Base-by-base conservation (phyloP, 2,329 filamentous ascomycete species). In the Raffaelea arxii region DNA sequence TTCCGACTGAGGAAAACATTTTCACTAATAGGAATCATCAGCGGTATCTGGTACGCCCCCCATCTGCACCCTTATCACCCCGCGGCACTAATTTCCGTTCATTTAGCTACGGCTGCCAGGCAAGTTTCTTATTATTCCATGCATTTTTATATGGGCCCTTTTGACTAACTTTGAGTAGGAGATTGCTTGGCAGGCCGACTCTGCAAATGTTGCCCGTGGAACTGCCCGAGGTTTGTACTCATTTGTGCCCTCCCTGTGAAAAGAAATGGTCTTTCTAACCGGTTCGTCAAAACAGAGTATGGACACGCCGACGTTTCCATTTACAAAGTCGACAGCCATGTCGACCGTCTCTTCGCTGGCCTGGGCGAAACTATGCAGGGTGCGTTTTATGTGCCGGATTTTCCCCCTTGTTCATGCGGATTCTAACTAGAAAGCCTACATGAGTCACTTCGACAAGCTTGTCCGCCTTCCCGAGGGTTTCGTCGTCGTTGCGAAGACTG, bases 301-400 rank as follows among this genome's bases (percentile, higher is more conserved):
- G 84, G 85, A 22, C 77, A 85, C 56, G 78, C 85, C 23, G 71
- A 78, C 46, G 60, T 94, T 45, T 77, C 72, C 49, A 72, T 85
- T 25, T 67, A 78, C 51, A 74, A 74, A 52, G 69, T 72, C 43
- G 66, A 71, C 52, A 62, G 69, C 41, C 80, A 88, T 58, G 81
- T 86, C 55, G 84, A 95, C 62, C 74, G 76, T 41, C 78, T 97
- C 21, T 96, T 96, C 64, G 72, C 78, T 24, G 86, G 81, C 16
- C 60, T 95, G 11, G 83, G 80, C 49, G 80, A 86, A 50, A 69
- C 78, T 44, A 72, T 86, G 56, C 74, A 84, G 49, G 52, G 50
- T 52, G 23, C 61, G 62, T 56, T 25, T n/a, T 16, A 24, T 22
- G 18, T 3, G 32, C 16, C 6, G 11, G 37, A 50, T 50, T 30